These are phyloP conservation scores for Turritis glabra DNA, from an alignment of 345 rosid genomes.

Conservation along the genomic window DNA sequence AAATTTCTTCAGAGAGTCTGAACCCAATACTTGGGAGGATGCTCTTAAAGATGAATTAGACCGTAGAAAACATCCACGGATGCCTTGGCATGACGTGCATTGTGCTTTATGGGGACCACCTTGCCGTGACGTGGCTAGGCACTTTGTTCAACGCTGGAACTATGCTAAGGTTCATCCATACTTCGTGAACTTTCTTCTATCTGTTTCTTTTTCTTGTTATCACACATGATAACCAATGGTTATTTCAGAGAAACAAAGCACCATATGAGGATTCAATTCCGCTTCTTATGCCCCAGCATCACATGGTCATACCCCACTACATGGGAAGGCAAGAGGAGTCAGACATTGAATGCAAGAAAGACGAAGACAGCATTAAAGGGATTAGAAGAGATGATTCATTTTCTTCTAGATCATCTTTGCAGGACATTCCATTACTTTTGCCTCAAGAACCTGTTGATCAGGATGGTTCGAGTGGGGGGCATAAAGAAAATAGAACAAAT, in stretches of 20 bases:
- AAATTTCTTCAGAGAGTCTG: constrained; percentile 76
- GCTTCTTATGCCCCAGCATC: constrained; percentile 95
- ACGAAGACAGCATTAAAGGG: constrained; percentile 46
- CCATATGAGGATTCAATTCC: constrained; percentile 95
- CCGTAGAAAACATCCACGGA: constrained; percentile 86
- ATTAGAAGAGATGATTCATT: constrained; percentile 71
- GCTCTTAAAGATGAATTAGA: constrained; percentile 90
- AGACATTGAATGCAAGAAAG: constrained; percentile 49
- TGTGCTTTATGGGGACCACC: constrained; percentile 99
- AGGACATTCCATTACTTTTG: constrained; percentile 93
- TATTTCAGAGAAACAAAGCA: constrained; percentile 88
- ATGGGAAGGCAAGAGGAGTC: constrained; percentile 64
- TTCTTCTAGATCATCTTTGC: constrained; percentile 70
- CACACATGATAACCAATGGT: constrained; percentile 13
- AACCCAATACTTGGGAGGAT: constrained; percentile 99
- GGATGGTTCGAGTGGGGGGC: constrained; percentile 47
- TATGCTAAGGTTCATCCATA: constrained; percentile 78
- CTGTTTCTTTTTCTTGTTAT: constrained; percentile 8
- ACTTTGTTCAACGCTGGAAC: constrained; percentile 99
- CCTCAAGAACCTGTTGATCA: constrained; percentile 75
- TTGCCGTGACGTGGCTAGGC: constrained; percentile 94
- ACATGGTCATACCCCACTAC: constrained; percentile 98
- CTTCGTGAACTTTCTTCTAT: constrained; percentile 8
- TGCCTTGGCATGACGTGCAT: constrained; percentile 99
- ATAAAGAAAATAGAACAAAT: constrained; percentile 45